These are phyloP conservation scores for Botryosphaeria dothidea DNA, from an alignment of 2,329 filamentous ascomycete genomes.

Conservation along the genomic window DNA sequence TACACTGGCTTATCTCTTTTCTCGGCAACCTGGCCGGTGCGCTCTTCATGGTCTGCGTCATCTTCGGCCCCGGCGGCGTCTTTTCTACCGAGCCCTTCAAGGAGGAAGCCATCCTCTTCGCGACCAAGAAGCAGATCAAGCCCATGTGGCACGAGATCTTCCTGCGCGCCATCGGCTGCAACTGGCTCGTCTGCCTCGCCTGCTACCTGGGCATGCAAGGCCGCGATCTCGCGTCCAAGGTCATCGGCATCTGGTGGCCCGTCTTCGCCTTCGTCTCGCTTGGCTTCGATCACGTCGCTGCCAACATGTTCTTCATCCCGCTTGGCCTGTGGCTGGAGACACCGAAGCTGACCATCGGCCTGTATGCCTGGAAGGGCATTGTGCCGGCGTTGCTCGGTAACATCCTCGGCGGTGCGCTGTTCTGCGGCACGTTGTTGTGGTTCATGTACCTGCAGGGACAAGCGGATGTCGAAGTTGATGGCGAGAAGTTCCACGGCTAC, in stretches of 20 bases:
- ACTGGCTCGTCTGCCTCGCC: conserved; percentile 30
- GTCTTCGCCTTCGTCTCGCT: conserved; percentile 28
- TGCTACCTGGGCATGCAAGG: conserved; percentile 27
- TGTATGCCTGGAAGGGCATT: conserved; percentile 33
- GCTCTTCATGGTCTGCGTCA: conserved; percentile 50
- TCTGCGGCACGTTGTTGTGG: conserved; percentile 14
- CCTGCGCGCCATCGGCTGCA: conserved; percentile 26
- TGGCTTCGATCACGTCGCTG: conserved; percentile 31
- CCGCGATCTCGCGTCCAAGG: conserved; percentile 26
- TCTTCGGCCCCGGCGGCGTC: conserved; percentile 52
- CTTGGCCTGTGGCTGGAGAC: conserved; percentile 29
- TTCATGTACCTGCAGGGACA: neutral
- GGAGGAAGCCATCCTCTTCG: conserved; percentile 24
- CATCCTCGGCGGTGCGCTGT: conserved; percentile 25
- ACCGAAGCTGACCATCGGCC: conserved; percentile 24
- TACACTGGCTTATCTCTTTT: conserved; percentile 50
- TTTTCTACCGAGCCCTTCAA: conserved; percentile 36
- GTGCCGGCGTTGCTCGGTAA: conserved; percentile 29
- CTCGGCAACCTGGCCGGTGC: conserved; percentile 52
- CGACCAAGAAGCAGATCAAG: conserved; percentile 24
- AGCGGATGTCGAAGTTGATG: neutral
- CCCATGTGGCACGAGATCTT: conserved; percentile 26
- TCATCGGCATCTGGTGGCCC: conserved; percentile 32
- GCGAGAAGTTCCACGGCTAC: neutral
- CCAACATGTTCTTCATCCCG: conserved; percentile 32